phyloP scores from a whole-genome alignment of 73 alveolate species.

The Tetrahymena malaccensis region DNA sequence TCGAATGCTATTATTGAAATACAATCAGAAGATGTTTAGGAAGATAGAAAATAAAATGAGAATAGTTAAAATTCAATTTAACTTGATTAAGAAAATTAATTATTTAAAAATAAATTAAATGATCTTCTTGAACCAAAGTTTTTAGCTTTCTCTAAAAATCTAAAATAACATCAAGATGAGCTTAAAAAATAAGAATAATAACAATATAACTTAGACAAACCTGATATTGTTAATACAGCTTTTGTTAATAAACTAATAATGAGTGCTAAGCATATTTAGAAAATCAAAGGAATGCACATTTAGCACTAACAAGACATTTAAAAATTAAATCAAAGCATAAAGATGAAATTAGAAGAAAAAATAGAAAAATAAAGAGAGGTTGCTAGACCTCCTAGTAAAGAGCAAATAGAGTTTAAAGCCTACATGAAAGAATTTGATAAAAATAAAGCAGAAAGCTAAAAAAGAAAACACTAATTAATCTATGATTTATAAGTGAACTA shows the following conservation, averaged over 20 bases:
- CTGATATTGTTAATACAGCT: background rate
- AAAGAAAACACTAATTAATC: background rate
- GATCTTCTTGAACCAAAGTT: background rate
- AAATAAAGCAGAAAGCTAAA: background rate
- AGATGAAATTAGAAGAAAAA: background rate
- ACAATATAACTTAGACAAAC: background rate
- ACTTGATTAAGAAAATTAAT: background rate
- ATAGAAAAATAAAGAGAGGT: background rate
- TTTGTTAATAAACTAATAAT: background rate
- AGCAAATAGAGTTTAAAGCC: background rate
- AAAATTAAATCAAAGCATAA: background rate
- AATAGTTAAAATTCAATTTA: too few species aligned
- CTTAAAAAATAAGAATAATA: background rate
- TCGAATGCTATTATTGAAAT: background rate
- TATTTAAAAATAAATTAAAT: background rate
- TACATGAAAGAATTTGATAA: background rate
- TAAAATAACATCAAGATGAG: background rate
- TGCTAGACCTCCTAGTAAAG: background rate
- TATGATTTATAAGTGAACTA: background rate
- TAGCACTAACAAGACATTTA: background rate
- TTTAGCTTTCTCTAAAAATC: background rate
- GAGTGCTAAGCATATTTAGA: background rate
- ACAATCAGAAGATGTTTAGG: background rate
- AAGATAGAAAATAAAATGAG: background rate
- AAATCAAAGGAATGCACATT: background rate